phyloP scores from a whole-genome alignment of 2,329 filamentous ascomycete genomes.

The Penicillium vulpinum region DNA sequence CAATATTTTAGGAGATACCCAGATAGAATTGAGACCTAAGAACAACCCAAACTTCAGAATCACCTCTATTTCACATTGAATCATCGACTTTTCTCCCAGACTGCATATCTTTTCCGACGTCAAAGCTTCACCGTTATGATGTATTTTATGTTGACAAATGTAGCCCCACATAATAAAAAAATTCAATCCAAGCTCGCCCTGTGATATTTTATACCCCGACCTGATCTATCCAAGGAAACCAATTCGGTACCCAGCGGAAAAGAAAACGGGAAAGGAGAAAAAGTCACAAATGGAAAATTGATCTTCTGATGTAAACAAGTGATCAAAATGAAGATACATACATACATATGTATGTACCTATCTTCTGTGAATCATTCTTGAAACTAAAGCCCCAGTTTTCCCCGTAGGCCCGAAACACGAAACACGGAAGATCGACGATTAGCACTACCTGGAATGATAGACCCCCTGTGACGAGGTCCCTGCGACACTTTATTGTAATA shows the following conservation, averaged over 20 bases:
- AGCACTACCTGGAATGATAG: background rate
- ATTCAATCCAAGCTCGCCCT: background rate
- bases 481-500: background rate
- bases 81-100: slow-evolving; percentile 15
- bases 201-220: background rate
- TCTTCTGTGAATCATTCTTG: background rate
- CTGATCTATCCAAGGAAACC: slow-evolving; percentile 5
- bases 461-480: background rate
- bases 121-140: background rate
- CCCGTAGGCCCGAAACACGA: slow-evolving; percentile 16
- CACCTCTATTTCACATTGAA: slow-evolving; percentile 5
- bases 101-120: background rate
- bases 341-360: too few relatives aligned
- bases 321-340: too few relatives aligned
- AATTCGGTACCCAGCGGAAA: slow-evolving; percentile 1
- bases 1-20: slow-evolving; percentile 15
- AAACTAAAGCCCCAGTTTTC: slow-evolving; percentile 7
- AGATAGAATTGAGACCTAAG: slow-evolving; percentile 1
- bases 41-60: slow-evolving; percentile 7
- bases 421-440: slow-evolving; percentile 20
- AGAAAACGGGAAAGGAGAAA: background rate
- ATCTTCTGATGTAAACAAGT: slow-evolving; percentile 2
- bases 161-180: background rate
- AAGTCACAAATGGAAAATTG: background rate
- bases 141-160: slow-evolving; percentile 7